A percentile compares a stretch with the other conserved stretches of the same genome.
phyloP scores from a whole-genome alignment of 2,329 filamentous ascomycete species.

The Neoascochyta sp. region DNA sequence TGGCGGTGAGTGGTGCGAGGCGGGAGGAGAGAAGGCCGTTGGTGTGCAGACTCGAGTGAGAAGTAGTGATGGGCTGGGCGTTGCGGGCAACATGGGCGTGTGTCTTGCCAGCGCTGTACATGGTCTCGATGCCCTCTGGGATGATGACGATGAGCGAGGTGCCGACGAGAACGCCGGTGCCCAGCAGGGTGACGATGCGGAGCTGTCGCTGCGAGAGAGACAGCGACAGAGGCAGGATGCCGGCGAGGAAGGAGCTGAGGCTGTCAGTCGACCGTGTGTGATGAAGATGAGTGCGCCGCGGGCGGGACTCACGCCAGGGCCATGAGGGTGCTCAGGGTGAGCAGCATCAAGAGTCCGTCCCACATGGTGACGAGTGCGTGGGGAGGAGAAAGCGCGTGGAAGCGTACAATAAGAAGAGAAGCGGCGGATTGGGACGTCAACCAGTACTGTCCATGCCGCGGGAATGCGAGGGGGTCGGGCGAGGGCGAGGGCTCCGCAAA shows the following conservation, averaged over 20 bases:
- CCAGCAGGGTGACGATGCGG: slow-evolving; percentile 84
- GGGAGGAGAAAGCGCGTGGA: slow-evolving; percentile 14
- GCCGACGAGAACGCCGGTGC: slow-evolving; percentile 89
- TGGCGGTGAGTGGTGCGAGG: slow-evolving; percentile 18
- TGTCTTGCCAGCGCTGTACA: slow-evolving; percentile 58
- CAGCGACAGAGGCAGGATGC: slow-evolving; percentile 85
- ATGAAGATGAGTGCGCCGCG: too few relatives aligned
- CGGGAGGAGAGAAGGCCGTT: slow-evolving; percentile 21
- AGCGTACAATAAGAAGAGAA: slow-evolving; percentile 13
- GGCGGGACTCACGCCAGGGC: slow-evolving; percentile 54
- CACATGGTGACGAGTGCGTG: slow-evolving; percentile 42
- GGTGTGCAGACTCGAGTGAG: slow-evolving; percentile 24
- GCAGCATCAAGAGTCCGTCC: slow-evolving; percentile 63
- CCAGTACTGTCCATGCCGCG: slow-evolving; percentile 16
- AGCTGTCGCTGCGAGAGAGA: slow-evolving; percentile 81
- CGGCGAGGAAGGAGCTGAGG: slow-evolving; percentile 83
- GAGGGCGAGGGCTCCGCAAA: background rate
- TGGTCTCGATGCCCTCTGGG: slow-evolving; percentile 89
- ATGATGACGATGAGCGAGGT: slow-evolving; percentile 97
- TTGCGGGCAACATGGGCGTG: slow-evolving; percentile 20
- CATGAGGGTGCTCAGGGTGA: slow-evolving; percentile 63
- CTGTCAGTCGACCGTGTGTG: slow-evolving; percentile 10
- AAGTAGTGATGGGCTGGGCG: slow-evolving; percentile 24
- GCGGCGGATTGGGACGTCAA: slow-evolving; percentile 7
- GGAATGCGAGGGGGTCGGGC: background rate